These are phyloP conservation scores for Amphichorda felina DNA, from an alignment of 2,329 filamentous ascomycete species.

Conservation along the genomic window DNA sequence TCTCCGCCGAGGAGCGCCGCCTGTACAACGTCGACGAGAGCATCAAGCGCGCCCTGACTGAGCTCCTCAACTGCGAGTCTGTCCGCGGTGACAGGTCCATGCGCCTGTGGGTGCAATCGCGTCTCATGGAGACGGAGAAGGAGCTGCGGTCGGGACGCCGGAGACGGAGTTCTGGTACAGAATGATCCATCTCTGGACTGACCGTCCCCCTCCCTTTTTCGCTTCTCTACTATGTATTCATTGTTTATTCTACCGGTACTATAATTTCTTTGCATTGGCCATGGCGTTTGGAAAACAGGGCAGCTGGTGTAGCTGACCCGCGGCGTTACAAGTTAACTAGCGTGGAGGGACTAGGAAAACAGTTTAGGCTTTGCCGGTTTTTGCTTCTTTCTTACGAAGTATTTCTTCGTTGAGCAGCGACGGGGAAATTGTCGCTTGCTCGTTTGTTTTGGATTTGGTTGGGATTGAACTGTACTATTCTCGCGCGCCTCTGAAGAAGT, in stretches of 20 bases:
- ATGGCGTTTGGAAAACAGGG: background rate
- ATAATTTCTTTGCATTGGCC: background rate
- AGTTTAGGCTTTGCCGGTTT: too few species aligned
- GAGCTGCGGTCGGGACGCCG: conserved; percentile 42
- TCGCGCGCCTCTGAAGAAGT: too few species aligned
- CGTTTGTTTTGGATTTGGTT: too few species aligned
- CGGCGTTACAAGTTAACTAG: background rate
- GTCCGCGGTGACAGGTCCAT: conserved; percentile 38
- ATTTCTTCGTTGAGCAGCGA: too few species aligned
- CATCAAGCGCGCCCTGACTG: conserved; percentile 49
- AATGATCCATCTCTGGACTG: background rate
- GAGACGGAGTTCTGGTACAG: conserved; percentile 24
- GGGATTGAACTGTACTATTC: too few species aligned
- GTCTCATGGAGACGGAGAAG: conserved; percentile 48
- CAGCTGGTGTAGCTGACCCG: background rate
- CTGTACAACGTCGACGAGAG: conserved; percentile 46
- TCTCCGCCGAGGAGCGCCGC: conserved; percentile 39
- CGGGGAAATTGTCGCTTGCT: too few species aligned
- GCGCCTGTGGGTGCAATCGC: conserved; percentile 46
- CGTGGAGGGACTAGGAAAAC: too few species aligned
- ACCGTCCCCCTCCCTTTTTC: too few species aligned
- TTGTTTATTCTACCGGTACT: too few species aligned
- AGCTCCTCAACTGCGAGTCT: conserved; percentile 47
- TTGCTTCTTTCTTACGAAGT: too few species aligned
- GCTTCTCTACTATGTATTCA: background rate